Evolutionary conservation across 179 eudicot species (phyloP).

Genomic region (Gypsophila paniculata): DNA sequence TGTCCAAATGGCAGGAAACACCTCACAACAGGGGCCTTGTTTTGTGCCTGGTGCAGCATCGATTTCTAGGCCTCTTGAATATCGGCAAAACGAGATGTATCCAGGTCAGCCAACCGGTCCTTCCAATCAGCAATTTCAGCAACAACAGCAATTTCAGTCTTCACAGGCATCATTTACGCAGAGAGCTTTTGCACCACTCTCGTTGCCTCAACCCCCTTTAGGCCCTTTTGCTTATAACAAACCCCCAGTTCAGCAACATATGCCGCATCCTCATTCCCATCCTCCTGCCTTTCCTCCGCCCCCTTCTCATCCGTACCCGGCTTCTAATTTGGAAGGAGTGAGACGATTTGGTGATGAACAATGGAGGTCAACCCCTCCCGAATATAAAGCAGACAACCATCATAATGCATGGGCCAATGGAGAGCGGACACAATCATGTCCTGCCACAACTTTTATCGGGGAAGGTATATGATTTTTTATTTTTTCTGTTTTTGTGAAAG

Average conservation of each 20-base stretch:
- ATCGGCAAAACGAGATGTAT: slow-evolving; percentile 47
- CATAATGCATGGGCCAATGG: slow-evolving; percentile 56
- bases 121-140: slow-evolving; percentile 54
- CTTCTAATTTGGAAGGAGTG: slow-evolving; percentile 48
- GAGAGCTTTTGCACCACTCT: slow-evolving; percentile 45
- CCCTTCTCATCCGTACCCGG: slow-evolving; percentile 43
- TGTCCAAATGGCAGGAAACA: slow-evolving; percentile 38
- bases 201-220: slow-evolving; percentile 43
- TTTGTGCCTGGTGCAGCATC: slow-evolving; percentile 42
- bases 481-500: not conserved
- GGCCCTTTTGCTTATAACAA: slow-evolving; percentile 47
- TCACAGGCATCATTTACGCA: slow-evolving; percentile 42
- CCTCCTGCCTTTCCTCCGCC: slow-evolving; percentile 40
- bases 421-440: slow-evolving; percentile 45
- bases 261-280: slow-evolving; percentile 50
- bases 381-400: slow-evolving; percentile 46
- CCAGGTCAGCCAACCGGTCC: slow-evolving; percentile 46
- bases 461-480: slow-evolving; percentile 45
- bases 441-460: slow-evolving; percentile 40
- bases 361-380: slow-evolving; percentile 58
- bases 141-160: slow-evolving; percentile 32
- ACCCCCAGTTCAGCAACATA: slow-evolving; percentile 53
- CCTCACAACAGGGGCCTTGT: slow-evolving; percentile 50
- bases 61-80: slow-evolving; percentile 45
- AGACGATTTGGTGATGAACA: slow-evolving; percentile 53